Evolutionary conservation across 2,329 filamentous ascomycete species (phyloP).

Genomic region (Venturiaceae sp.): DNA sequence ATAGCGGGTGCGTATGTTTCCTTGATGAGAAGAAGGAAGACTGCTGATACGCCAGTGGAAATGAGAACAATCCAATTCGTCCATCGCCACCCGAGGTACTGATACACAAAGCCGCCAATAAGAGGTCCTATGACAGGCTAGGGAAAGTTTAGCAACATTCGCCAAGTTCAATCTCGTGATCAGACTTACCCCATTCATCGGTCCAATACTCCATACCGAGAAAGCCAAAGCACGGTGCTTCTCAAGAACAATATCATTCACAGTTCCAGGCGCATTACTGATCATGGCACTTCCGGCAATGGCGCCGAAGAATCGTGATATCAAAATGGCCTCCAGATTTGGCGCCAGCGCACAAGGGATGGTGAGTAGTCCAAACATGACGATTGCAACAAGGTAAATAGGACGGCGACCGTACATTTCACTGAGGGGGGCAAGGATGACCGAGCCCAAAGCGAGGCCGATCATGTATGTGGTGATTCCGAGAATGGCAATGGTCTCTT

Average conservation of each 20-base stretch:
- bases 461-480: conserved; percentile 72
- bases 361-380: conserved; percentile 56
- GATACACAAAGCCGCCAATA: conserved; percentile 71
- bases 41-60: conserved; percentile 51
- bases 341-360: conserved; percentile 63
- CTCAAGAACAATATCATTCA: conserved; percentile 74
- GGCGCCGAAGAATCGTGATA: conserved; percentile 64
- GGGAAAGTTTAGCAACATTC: background rate
- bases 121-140: conserved; percentile 47
- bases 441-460: conserved; percentile 60
- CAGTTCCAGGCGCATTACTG: conserved; percentile 70
- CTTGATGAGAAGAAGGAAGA: conserved; percentile 49
- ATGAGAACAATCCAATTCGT: conserved; percentile 70
- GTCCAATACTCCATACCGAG: conserved; percentile 73
- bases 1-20: conserved; percentile 72
- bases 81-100: conserved; percentile 82
- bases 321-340: conserved; percentile 58
- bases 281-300: conserved; percentile 73
- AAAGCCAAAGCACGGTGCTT: conserved; percentile 75
- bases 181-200: conserved; percentile 61
- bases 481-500: conserved; percentile 55
- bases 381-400: conserved; percentile 59
- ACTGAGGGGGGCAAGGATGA: conserved; percentile 64
- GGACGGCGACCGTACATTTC: conserved; percentile 59
- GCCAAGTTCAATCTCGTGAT: background rate